Conservation (phyloP, 108 stramenopile genomes). For the Cyclotella atomus region DNA sequence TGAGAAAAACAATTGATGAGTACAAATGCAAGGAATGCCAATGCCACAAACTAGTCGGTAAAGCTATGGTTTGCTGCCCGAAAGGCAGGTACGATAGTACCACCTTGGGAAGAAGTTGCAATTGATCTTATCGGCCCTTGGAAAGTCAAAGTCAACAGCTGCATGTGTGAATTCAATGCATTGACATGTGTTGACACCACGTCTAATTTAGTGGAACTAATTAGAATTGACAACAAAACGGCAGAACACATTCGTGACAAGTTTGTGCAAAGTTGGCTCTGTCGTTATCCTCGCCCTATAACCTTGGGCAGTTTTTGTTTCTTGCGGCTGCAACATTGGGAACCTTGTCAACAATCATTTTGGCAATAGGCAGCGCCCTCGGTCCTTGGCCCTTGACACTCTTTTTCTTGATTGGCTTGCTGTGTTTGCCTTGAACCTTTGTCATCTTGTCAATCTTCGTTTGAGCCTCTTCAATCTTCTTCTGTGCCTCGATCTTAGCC, state of each 20-base stretch:
- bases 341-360: no score
- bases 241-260: conserved; percentile 26
- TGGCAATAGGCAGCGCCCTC: no score
- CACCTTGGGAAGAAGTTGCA: conserved; percentile 45
- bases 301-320: no score
- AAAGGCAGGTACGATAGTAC: conserved; percentile 5
- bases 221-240: conserved; percentile 27
- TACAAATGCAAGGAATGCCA: conserved; percentile 27
- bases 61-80: conserved; percentile 21
- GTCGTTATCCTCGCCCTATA: conserved; percentile 49
- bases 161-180: conserved; percentile 34
- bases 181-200: conserved; percentile 56
- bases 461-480: no score
- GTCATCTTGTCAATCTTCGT: no score
- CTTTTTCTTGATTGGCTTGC: no score
- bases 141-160: conserved; percentile 24
- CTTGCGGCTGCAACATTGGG: no score
- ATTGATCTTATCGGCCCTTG: conserved; percentile 51
- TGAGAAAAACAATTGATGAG: conserved; percentile 2
- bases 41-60: conserved; percentile 14
- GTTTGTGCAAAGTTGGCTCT: conserved; percentile 50
- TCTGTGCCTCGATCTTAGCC: no score
- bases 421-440: no score
- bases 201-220: conserved; percentile 55
- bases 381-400: no score